Conservation (phyloP, 352 stramenopile species). For the Pelagophyceae sp. region DNA sequence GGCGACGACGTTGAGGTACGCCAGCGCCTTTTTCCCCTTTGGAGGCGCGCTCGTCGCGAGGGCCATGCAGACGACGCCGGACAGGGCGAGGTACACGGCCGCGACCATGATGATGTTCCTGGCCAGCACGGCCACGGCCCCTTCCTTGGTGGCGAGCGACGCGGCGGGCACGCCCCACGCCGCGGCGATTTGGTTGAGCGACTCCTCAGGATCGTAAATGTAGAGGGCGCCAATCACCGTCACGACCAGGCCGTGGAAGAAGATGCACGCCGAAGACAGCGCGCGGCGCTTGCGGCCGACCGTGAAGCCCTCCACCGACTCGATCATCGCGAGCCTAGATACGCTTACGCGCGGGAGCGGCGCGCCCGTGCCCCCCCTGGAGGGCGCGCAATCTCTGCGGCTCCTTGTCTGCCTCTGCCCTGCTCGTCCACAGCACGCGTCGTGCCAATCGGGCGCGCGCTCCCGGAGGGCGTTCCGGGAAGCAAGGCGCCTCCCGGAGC, state of each 20-base stretch:
- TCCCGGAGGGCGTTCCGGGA: no score
- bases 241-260: conserved; percentile 2
- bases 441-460: no score
- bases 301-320: neutral
- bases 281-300: conserved; percentile 5
- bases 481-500: no score
- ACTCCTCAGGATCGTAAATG: neutral
- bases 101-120: conserved; percentile 11
- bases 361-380: no score
- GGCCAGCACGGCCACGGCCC: neutral
- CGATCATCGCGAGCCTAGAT: neutral
- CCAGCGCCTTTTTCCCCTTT: conserved; percentile 4
- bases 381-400: no score
- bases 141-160: neutral
- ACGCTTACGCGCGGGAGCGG: no score
- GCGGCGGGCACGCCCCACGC: neutral
- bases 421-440: no score
- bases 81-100: conserved; percentile 12
- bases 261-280: neutral
- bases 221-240: neutral
- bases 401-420: no score
- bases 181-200: neutral
- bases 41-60: neutral
- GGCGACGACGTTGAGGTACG: neutral
- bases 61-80: conserved; percentile 4